Conservation (phyloP, 495 filamentous ascomycete species). For the Articulospora tetracladia region DNA sequence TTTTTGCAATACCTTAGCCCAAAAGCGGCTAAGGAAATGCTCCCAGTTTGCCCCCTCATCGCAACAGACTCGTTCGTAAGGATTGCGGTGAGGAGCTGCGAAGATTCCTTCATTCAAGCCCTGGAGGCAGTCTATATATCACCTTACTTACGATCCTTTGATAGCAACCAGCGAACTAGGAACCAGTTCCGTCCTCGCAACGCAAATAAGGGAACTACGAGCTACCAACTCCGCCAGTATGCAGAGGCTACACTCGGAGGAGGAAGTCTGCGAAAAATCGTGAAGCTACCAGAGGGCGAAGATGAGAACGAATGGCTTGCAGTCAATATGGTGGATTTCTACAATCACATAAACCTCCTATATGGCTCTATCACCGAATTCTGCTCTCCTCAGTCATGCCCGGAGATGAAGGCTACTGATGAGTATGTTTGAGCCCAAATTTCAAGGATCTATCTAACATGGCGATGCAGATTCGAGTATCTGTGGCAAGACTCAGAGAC, state of each 20-base stretch:
- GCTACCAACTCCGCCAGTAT: conserved; percentile 95
- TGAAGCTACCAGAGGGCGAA: conserved; percentile 94
- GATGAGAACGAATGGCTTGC: conserved; percentile 97
- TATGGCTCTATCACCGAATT: conserved; percentile 99
- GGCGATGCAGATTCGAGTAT: conserved; percentile 77
- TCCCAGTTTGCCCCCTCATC: conserved; percentile 18
- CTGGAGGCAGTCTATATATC: conserved; percentile 16
- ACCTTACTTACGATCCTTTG: conserved; percentile 33
- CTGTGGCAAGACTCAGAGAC: conserved; percentile 95
- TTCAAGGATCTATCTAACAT: neutral
- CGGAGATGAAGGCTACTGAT: conserved; percentile 99
- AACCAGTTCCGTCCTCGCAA: conserved; percentile 90
- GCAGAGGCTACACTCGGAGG: conserved; percentile 95
- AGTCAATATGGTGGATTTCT: conserved; percentile 98
- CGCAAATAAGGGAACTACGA: conserved; percentile 82
- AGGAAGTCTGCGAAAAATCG: conserved; percentile 91
- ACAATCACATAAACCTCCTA: conserved; percentile 98
- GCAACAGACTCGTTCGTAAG: conserved; percentile 18
- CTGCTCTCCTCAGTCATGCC: conserved; percentile 93
- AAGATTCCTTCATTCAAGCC: conserved; percentile 17
- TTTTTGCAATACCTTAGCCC: conserved; percentile 20
- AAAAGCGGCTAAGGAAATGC: conserved; percentile 16
- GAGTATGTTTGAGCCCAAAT: conserved; percentile 54
- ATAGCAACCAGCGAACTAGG: conserved; percentile 82
- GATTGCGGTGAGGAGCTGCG: conserved; percentile 12